Percentiles rank a stretch among this genome's conserved stretches.
phyloP scores from a whole-genome alignment of 768 basidiomycete genomes.

The Pholiota molesta region DNA sequence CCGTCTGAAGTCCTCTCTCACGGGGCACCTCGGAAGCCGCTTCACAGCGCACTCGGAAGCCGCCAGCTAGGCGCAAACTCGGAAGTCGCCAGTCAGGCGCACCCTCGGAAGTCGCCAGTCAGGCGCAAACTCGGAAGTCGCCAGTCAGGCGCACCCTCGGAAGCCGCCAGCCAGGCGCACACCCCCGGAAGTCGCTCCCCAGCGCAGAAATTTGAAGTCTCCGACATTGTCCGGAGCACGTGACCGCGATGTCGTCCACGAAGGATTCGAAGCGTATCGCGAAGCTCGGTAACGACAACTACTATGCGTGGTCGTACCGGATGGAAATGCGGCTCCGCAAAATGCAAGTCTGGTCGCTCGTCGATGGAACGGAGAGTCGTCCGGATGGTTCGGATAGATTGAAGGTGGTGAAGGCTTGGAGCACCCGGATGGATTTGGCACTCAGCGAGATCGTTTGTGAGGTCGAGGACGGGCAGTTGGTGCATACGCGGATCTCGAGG shows the following conservation, averaged over 20 bases:
- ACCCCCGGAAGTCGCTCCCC: background rate
- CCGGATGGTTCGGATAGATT: background rate
- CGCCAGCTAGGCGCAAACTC: background rate
- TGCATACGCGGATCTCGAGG: background rate
- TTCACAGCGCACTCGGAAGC: background rate
- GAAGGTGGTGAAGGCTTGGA: background rate
- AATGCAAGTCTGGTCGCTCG: background rate
- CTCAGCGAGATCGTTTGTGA: background rate
- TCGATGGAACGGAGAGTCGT: background rate
- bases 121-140: background rate
- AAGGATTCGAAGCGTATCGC: background rate
- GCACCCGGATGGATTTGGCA: background rate
- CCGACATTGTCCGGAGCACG: background rate
- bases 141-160: background rate
- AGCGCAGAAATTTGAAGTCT: background rate
- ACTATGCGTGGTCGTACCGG: constrained; percentile 1
- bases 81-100: constrained; percentile 2
- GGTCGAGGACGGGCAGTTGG: background rate
- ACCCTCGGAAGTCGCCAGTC: background rate
- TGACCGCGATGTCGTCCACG: background rate
- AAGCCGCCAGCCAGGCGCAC: constrained; percentile 1
- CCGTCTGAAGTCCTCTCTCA: background rate
- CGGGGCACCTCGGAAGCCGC: background rate
- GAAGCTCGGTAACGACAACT: background rate
- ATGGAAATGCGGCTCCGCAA: constrained; percentile 1